Evolutionary conservation across 2,329 filamentous ascomycete species (phyloP), one percentile per base, ranked within the genome.

Genomic region (Hypomyces rosellus): DNA sequence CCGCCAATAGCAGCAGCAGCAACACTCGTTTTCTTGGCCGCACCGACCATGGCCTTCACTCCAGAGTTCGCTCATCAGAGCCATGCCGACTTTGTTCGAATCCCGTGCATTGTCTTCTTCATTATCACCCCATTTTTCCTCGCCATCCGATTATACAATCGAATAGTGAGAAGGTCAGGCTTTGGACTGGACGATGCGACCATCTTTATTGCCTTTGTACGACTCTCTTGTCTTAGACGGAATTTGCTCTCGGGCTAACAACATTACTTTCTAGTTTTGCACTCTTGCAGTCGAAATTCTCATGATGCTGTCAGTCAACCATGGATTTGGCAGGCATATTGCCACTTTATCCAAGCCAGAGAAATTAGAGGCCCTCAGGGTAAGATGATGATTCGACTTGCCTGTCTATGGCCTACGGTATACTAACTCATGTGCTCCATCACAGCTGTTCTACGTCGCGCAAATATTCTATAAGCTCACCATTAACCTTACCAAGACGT

Each of bases 391-490:
- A 11, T 11, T 8, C 25, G 2, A 30, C 25, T 30, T 30, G 8
- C 25, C 9, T 8, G 9, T 30, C 9, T 38, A n/a, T 38, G 9
- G 5, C 6, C 37, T 15, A n/a, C 7, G 14, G 14, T 18, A 16
- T 38, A 16, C 14, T 39, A 9, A 14, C 11, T 38, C 7, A 39
- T 18, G 6, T 8, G 14, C 37, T 39, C n/a, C 8, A n/a, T n/a
- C 11, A 33, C 36, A 78, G 75, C 59, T 72, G 16, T 80, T 78
- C 59, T 78, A 73, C 53, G 60, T 75, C 22, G 69, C 74, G 3
- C 76, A 80, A 55, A 71, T 75, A 46, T 73, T 76, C 52, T 80
- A 80, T 63, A 80, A 80, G 56, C 61, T 76, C 54, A 74, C 73
- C 39, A 74, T 80, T 52, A 77, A 75, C 58, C 62, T 77, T 33